Percentiles rank a stretch among this genome's conserved stretches.
phyloP scores from a whole-genome alignment of 306 rosid species.

The Citrullus mucosospermus region DNA sequence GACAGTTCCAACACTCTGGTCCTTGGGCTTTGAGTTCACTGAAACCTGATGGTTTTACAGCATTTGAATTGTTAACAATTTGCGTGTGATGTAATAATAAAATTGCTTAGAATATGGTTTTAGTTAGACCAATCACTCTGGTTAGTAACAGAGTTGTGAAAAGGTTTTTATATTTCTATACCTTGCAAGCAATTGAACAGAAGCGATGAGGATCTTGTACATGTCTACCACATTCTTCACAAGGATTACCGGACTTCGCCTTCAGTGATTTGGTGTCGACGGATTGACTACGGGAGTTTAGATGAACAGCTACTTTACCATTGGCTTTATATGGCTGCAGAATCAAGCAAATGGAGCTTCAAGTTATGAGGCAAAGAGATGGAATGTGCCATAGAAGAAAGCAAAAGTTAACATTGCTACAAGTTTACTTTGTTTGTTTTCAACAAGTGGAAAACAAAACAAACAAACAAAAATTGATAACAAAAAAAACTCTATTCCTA shows the following conservation, averaged over 20 bases:
- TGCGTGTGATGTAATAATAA: neutral
- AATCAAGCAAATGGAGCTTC: neutral
- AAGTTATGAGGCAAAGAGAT: neutral
- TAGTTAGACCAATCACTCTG: neutral
- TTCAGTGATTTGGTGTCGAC: slow-evolving; percentile 40
- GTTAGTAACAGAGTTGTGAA: neutral
- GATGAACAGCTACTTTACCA: slow-evolving; percentile 72
- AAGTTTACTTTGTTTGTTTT: neutral
- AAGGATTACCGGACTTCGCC: slow-evolving; percentile 48
- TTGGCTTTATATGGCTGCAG: slow-evolving; percentile 77
- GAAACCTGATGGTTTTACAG: slow-evolving; percentile 11
- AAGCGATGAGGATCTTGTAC: slow-evolving; percentile 67
- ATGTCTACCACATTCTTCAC: slow-evolving; percentile 77
- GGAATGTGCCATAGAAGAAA: neutral
- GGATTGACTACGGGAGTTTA: slow-evolving; percentile 57
- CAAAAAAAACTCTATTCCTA: neutral
- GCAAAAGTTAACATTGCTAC: neutral
- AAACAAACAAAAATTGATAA: neutral
- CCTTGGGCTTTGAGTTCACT: slow-evolving; percentile 26
- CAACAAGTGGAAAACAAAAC: neutral
- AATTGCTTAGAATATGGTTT: neutral
- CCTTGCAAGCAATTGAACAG: slow-evolving; percentile 93
- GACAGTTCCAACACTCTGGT: slow-evolving; percentile 14
- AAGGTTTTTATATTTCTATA: slow-evolving; percentile 12
- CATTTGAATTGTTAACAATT: neutral